Percentiles rank a stretch among this genome's conserved stretches.
Evolutionary conservation across 2,329 filamentous ascomycete species (phyloP).

Genomic region (Plectosphaerella plurivora): DNA sequence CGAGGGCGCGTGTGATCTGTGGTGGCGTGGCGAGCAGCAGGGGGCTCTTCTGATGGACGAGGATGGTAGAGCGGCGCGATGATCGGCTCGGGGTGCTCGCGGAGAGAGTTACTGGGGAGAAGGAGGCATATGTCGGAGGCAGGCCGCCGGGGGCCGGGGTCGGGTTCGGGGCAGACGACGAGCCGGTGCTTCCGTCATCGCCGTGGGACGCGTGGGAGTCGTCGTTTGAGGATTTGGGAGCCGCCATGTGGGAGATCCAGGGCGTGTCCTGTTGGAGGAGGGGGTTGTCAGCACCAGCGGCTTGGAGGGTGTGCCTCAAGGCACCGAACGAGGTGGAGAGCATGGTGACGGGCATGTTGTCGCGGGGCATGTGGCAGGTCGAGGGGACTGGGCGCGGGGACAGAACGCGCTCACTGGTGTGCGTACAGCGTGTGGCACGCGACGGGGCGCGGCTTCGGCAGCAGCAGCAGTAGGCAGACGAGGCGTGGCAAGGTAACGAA

Average conservation of each 20-base stretch:
- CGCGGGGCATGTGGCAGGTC: background rate
- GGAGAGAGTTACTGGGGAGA: conserved; percentile 78
- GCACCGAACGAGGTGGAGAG: background rate
- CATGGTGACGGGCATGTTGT: background rate
- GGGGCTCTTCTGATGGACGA: conserved; percentile 95
- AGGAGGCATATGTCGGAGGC: conserved; percentile 77
- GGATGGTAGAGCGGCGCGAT: conserved; percentile 77
- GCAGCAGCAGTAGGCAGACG: background rate
- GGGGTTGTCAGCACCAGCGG: conserved; percentile 12
- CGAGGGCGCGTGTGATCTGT: conserved; percentile 87
- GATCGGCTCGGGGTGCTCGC: conserved; percentile 57
- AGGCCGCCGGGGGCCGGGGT: conserved; percentile 27
- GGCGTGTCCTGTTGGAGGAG: conserved; percentile 31
- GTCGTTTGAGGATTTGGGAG: conserved; percentile 34
- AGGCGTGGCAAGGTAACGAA: background rate
- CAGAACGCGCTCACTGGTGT: background rate
- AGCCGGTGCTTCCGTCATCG: conserved; percentile 21
- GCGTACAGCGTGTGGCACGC: background rate
- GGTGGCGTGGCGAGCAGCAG: conserved; percentile 89
- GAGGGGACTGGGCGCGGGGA: background rate
- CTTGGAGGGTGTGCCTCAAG: background rate
- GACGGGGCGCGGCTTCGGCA: background rate
- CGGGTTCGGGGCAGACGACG: conserved; percentile 14
- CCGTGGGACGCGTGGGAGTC: conserved; percentile 21
- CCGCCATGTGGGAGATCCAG: conserved; percentile 51